Evolutionary conservation across 495 filamentous ascomycete genomes (phyloP).

Genomic region (Penicillium lagena): DNA sequence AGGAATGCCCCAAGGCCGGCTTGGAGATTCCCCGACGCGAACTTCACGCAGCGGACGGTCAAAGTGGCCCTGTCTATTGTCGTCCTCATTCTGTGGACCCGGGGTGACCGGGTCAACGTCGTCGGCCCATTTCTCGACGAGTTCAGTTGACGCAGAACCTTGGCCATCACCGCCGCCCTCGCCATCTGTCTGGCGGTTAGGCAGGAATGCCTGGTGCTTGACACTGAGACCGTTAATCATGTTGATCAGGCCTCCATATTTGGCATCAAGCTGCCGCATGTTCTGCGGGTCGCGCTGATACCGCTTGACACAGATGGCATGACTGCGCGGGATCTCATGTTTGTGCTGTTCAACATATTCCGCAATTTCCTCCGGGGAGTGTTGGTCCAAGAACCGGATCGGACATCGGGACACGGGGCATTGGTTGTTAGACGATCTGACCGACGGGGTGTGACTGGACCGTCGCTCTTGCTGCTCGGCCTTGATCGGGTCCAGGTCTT

Average conservation of each 20-base stretch:
- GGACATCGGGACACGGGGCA: constrained; percentile 86
- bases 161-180: constrained; percentile 6
- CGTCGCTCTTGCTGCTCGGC: constrained; percentile 34
- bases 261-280: constrained; percentile 79
- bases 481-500: constrained; percentile 39
- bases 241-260: constrained; percentile 80
- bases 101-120: constrained; percentile 45
- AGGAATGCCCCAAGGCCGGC: constrained; percentile 82
- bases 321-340: constrained; percentile 83
- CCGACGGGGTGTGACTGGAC: constrained; percentile 36
- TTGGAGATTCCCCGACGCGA: constrained; percentile 81
- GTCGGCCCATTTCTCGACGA: constrained; percentile 77
- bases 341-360: constrained; percentile 87
- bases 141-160: constrained; percentile 43
- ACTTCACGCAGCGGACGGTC: constrained; percentile 78
- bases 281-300: constrained; percentile 79
- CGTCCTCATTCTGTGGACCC: constrained; percentile 25
- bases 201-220: constrained; percentile 78
- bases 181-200: constrained; percentile 47
- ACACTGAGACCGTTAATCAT: constrained; percentile 83
- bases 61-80: constrained; percentile 53
- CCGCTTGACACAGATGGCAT: constrained; percentile 81
- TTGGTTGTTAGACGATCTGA: constrained; percentile 46
- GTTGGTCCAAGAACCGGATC: constrained; percentile 82
- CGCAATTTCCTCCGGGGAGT: constrained; percentile 85